Evolutionary conservation across 495 filamentous ascomycete species (phyloP).

Genomic region (Penicillium lagena): DNA sequence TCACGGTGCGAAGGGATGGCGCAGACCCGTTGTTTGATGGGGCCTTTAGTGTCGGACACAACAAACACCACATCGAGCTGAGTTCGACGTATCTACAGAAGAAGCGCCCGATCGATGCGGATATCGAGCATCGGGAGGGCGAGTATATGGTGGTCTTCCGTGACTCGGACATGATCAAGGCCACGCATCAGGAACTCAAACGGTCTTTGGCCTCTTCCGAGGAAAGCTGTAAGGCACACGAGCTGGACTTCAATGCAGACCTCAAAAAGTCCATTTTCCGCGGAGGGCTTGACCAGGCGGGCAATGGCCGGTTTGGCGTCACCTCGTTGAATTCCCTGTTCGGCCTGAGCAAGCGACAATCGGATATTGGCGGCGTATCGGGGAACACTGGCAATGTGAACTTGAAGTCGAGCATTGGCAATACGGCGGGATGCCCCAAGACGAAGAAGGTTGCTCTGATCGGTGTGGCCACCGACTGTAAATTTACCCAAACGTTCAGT

Average conservation of each 20-base stretch:
- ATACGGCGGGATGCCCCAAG: conserved; percentile 72
- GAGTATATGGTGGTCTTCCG: conserved; percentile 90
- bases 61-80: conserved; percentile 86
- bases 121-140: conserved; percentile 47
- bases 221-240: conserved; percentile 54
- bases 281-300: conserved; percentile 27
- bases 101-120: conserved; percentile 67
- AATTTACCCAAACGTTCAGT: conserved; percentile 66
- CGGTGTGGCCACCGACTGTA: conserved; percentile 89
- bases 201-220: conserved; percentile 31
- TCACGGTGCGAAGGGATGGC: conserved; percentile 72
- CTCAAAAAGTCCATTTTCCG: conserved; percentile 60
- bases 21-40: conserved; percentile 79
- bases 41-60: conserved; percentile 69
- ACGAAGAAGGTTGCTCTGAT: conserved; percentile 86
- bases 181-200: conserved; percentile 46
- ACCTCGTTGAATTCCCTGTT: conserved; percentile 51
- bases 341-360: conserved; percentile 45
- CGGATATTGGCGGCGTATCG: conserved; percentile 44
- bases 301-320: conserved; percentile 40
- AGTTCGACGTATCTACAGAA: conserved; percentile 68
- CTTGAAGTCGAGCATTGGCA: conserved; percentile 72
- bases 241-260: conserved; percentile 63
- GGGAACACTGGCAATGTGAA: conserved; percentile 85
- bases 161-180: conserved; percentile 70